phyloP scores from a whole-genome alignment of 805 yeast species.

The Ogataea pini region DNA sequence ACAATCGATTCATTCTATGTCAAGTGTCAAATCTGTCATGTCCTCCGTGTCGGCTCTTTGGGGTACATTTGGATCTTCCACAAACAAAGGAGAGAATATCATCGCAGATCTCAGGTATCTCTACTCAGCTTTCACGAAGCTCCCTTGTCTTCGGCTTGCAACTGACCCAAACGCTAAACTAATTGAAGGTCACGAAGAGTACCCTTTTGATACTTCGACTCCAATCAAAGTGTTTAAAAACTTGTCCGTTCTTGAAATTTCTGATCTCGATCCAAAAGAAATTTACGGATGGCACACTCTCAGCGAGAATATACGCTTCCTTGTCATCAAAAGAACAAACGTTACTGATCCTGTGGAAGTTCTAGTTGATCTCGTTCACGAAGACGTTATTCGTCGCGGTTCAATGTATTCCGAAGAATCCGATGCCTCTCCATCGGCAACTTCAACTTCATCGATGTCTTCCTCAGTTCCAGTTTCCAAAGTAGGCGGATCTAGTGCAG shows the following conservation, averaged over 20 bases:
- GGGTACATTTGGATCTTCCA: constrained; percentile 37
- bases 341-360: constrained; percentile 55
- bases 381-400: constrained; percentile 42
- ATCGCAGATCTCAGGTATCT: constrained; percentile 50
- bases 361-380: constrained; percentile 51
- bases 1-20: constrained; percentile 57
- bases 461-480: constrained; percentile 25
- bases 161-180: constrained; percentile 59
- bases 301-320: constrained; percentile 53
- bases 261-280: constrained; percentile 63
- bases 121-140: constrained; percentile 62
- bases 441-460: constrained; percentile 23
- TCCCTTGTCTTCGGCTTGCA: constrained; percentile 62
- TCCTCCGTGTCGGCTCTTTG: constrained; percentile 46
- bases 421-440: constrained; percentile 18
- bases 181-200: constrained; percentile 65
- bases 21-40: constrained; percentile 56
- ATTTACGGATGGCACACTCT: constrained; percentile 64
- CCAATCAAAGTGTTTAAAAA: constrained; percentile 64
- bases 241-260: constrained; percentile 59
- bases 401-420: constrained; percentile 25
- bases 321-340: constrained; percentile 53
- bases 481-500: constrained; percentile 4
- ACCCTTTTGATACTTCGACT: constrained; percentile 69
- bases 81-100: constrained; percentile 46